Percentiles rank a stretch among this genome's conserved stretches.
phyloP scores from a whole-genome alignment of 2,329 filamentous ascomycete species.

The Pseudocercospora macadamiae region DNA sequence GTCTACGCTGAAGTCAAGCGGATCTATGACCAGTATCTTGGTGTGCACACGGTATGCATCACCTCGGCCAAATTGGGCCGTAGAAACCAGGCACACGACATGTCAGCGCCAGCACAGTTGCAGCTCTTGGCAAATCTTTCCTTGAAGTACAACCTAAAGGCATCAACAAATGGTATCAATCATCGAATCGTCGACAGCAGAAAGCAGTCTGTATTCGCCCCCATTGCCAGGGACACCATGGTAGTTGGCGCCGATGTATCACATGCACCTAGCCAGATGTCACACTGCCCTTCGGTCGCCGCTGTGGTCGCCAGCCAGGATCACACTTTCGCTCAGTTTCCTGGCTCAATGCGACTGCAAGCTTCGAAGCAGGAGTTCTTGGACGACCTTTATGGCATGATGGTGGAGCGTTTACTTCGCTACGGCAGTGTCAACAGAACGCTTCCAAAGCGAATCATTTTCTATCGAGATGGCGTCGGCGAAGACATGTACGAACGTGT shows the following conservation, averaged over 20 bases:
- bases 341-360: conserved; percentile 44
- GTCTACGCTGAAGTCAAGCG: conserved; percentile 8
- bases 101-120: background rate
- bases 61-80: background rate
- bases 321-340: conserved; percentile 34
- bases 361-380: conserved; percentile 3
- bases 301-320: conserved; percentile 47
- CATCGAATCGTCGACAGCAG: background rate
- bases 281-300: conserved; percentile 42
- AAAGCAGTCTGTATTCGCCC: background rate
- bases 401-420: background rate
- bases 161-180: background rate
- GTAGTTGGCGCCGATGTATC: conserved; percentile 49
- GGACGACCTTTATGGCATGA: conserved; percentile 10
- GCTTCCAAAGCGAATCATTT: conserved; percentile 28
- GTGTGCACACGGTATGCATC: background rate
- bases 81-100: background rate
- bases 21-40: background rate
- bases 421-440: conserved; percentile 33
- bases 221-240: conserved; percentile 35
- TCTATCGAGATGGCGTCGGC: conserved; percentile 43
- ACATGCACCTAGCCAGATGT: conserved; percentile 39
- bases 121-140: background rate
- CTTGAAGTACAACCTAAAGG: background rate
- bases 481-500: conserved; percentile 37